These are phyloP conservation scores for Hyaloscypha finlandica DNA, from an alignment of 495 filamentous ascomycete species.

Conservation along the genomic window DNA sequence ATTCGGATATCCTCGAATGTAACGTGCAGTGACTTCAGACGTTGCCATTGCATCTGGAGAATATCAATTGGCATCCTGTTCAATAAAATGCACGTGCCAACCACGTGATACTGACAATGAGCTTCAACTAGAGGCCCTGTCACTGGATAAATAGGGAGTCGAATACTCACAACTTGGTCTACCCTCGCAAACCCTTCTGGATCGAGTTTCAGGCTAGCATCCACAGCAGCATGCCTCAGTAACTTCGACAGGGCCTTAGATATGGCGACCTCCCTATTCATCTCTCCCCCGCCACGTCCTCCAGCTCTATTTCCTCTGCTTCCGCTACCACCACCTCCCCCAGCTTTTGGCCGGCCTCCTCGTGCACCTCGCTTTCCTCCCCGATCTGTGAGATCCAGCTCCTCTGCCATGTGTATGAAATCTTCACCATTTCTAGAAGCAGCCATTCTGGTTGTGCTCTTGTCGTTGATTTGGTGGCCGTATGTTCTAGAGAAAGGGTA, in stretches of 20 bases:
- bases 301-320: constrained; percentile 38
- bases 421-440: background rate
- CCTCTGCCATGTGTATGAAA: constrained; percentile 18
- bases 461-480: background rate
- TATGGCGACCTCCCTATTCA: constrained; percentile 61
- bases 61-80: background rate
- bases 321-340: constrained; percentile 11
- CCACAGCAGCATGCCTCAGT: constrained; percentile 80
- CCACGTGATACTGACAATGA: background rate
- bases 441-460: constrained; percentile 7
- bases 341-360: constrained; percentile 1
- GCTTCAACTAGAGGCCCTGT: background rate
- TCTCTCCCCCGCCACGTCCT: constrained; percentile 32
- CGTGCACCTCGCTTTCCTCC: constrained; percentile 10
- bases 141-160: background rate
- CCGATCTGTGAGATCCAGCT: constrained; percentile 9
- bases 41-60: constrained; percentile 25
- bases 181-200: constrained; percentile 79
- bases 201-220: constrained; percentile 75
- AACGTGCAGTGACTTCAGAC: constrained; percentile 71
- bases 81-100: background rate
- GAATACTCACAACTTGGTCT: constrained; percentile 68
- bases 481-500: background rate
- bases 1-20: constrained; percentile 71
- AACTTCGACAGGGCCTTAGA: constrained; percentile 81